A percentile compares a stretch with the other conserved stretches of the same genome.
Conservation (phyloP, 1,284 basidiomycete species). For the Anthracocystis setariae region DNA sequence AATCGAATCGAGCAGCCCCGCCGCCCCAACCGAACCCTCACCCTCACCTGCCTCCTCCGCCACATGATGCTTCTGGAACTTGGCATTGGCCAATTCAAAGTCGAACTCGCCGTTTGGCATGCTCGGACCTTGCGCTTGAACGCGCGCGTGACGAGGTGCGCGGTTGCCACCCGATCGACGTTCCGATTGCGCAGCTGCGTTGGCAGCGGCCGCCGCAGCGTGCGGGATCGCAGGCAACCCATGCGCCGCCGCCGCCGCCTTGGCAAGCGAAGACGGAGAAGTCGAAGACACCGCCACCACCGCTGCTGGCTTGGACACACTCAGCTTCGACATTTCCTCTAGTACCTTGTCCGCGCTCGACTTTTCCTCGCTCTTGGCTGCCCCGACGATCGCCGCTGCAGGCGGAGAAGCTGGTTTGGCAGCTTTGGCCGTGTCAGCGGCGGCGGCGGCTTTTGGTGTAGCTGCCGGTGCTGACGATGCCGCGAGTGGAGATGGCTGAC, state of each 20-base stretch:
- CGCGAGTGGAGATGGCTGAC: conserved; percentile 13
- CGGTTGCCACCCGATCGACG: conserved; percentile 17
- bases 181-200: conserved; percentile 22
- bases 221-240: conserved; percentile 53
- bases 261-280: conserved; percentile 31
- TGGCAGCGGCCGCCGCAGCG: conserved; percentile 48
- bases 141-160: background rate
- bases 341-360: conserved; percentile 50
- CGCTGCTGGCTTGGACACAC: conserved; percentile 33
- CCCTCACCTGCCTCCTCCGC: conserved; percentile 3
- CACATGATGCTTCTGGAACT: conserved; percentile 57
- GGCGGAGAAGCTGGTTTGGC: conserved; percentile 22
- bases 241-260: conserved; percentile 27
- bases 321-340: conserved; percentile 56
- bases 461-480: conserved; percentile 23
- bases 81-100: conserved; percentile 65
- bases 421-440: conserved; percentile 10
- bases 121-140: conserved; percentile 19
- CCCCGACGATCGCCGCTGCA: conserved; percentile 6
- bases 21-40: too few species aligned
- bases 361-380: conserved; percentile 20
- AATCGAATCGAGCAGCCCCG: conserved; percentile 58
- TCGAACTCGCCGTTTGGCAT: conserved; percentile 62
- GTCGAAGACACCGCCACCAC: conserved; percentile 7
- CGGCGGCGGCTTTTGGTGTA: too few species aligned